Evolutionary conservation across 164 flowering plant species (phyloP).

Genomic region (Berberis thunbergii): DNA sequence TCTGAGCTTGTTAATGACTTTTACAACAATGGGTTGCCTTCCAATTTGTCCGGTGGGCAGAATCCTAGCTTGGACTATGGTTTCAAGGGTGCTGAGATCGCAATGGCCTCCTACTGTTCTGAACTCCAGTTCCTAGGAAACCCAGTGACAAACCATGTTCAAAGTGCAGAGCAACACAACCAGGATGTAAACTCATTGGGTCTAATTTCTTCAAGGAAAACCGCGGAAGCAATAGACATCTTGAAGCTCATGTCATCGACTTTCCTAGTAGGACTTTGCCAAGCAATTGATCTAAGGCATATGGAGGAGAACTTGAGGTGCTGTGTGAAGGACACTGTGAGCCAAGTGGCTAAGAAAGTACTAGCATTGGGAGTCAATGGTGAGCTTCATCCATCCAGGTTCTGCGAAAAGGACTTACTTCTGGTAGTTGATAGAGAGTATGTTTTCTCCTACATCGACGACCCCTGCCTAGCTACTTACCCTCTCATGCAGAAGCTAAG

Average conservation of each 20-base stretch:
- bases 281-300: conserved; percentile 54
- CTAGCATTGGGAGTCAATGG: conserved; percentile 37
- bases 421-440: conserved; percentile 44
- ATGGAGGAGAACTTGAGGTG: conserved; percentile 51
- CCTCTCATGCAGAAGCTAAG: conserved; percentile 57
- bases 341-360: conserved; percentile 42
- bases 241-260: conserved; percentile 56
- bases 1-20: conserved; percentile 60
- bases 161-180: conserved; percentile 65
- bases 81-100: conserved; percentile 50
- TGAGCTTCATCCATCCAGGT: conserved; percentile 54
- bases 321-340: conserved; percentile 43
- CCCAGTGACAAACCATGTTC: conserved; percentile 62
- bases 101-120: conserved; percentile 59
- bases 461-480: conserved; percentile 40
- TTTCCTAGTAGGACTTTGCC: conserved; percentile 48
- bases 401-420: conserved; percentile 52
- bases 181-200: conserved; percentile 68
- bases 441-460: conserved; percentile 44
- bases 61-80: conserved; percentile 68
- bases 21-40: conserved; percentile 61
- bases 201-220: conserved; percentile 47
- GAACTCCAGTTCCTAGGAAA: conserved; percentile 60
- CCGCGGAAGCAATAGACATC: conserved; percentile 49
- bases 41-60: conserved; percentile 49